Conservation (phyloP, 1,139 yeast genomes). For the Geotrichum macrosporum region DNA sequence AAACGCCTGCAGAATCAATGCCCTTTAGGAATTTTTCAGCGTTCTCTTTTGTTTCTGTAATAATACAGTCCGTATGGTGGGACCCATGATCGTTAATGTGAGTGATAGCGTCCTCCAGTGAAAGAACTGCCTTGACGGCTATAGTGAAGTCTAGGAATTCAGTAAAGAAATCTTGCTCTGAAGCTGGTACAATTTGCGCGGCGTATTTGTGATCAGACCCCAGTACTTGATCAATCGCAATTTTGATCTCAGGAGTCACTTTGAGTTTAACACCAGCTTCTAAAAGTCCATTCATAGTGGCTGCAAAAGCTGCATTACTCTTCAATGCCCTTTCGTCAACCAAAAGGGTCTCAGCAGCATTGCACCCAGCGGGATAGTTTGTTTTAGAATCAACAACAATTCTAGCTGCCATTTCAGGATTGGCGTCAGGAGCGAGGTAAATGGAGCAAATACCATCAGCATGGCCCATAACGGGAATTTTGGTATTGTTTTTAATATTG, state of each 20-base stretch:
- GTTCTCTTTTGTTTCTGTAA: conserved; percentile 63
- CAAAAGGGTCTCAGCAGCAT: conserved; percentile 85
- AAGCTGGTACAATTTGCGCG: conserved; percentile 46
- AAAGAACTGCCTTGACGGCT: conserved; percentile 60
- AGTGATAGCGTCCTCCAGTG: conserved; percentile 63
- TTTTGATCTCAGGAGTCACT: conserved; percentile 52
- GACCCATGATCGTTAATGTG: conserved; percentile 92
- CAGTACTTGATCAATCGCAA: conserved; percentile 24
- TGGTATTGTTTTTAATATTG: conserved; percentile 76
- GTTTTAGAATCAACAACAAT: conserved; percentile 85
- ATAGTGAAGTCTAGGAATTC: conserved; percentile 82
- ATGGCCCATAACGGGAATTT: conserved; percentile 96
- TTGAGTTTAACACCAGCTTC: conserved; percentile 72
- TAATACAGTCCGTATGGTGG: conserved; percentile 90
- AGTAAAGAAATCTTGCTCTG: conserved; percentile 62
- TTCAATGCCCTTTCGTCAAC: conserved; percentile 53
- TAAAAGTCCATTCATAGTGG: conserved; percentile 48
- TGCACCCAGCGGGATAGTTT: conserved; percentile 97
- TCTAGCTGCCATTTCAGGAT: conserved; percentile 66
- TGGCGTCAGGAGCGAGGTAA: conserved; percentile 73
- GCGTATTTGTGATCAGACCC: conserved; percentile 29
- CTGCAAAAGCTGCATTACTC: conserved; percentile 37
- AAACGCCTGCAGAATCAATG: conserved; percentile 94
- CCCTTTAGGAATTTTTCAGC: conserved; percentile 81
- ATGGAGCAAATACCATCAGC: conserved; percentile 97